These are phyloP conservation scores for Aspergillus costaricaensis DNA, from an alignment of 2,329 filamentous ascomycete species.

Conservation along the genomic window DNA sequence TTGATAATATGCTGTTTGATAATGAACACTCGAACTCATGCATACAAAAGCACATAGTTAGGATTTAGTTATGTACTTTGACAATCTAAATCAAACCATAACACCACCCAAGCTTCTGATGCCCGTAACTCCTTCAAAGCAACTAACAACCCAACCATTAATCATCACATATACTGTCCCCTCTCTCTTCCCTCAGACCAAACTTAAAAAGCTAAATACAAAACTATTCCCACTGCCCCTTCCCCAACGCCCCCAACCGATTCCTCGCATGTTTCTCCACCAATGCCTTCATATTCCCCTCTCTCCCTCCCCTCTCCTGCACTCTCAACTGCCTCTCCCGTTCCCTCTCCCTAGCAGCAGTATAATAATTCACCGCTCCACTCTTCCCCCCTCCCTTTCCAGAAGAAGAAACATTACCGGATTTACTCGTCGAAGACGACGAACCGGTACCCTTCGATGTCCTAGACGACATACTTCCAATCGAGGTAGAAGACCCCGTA, in stretches of 20 bases:
- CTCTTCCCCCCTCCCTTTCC: slow-evolving; percentile 46
- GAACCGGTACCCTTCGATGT: slow-evolving; percentile 49
- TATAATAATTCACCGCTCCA: slow-evolving; percentile 60
- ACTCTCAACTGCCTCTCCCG: slow-evolving; percentile 56
- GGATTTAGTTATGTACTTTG: no score
- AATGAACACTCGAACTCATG: no score
- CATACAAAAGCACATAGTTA: no score
- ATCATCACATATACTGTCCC: no score
- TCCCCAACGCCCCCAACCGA: slow-evolving; percentile 39
- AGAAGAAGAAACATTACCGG: no score
- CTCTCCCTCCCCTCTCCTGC: slow-evolving; percentile 52
- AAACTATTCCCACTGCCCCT: slow-evolving; percentile 45
- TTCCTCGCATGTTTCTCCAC: slow-evolving; percentile 42
- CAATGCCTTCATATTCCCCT: slow-evolving; percentile 36
- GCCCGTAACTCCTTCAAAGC: no score
- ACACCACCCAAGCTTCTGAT: not conserved
- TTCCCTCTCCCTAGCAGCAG: slow-evolving; percentile 59
- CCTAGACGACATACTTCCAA: slow-evolving; percentile 37
- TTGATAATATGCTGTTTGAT: no score
- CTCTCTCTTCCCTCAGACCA: no score
- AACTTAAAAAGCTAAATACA: no score
- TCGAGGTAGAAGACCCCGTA: slow-evolving; percentile 24
- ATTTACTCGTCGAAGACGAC: not conserved
- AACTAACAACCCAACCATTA: no score
- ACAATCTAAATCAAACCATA: not conserved